Evolutionary conservation across 352 stramenopile genomes (phyloP).

Genomic region (Pythium myriotylum): DNA sequence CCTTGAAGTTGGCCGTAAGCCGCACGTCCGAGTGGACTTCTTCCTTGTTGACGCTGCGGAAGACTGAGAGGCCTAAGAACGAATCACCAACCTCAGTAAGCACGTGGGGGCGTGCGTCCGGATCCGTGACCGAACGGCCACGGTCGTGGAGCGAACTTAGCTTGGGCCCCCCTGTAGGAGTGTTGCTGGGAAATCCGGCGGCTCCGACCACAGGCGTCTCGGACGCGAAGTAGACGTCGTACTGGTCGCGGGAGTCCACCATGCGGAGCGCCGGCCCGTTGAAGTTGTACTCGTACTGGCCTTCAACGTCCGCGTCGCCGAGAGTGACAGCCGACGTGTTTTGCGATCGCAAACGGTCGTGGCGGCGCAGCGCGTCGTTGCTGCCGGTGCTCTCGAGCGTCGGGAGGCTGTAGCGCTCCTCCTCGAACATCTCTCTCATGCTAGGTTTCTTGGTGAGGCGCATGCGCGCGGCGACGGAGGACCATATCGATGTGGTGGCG

Average conservation of each 20-base stretch:
- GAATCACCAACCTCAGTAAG: conserved; percentile 64
- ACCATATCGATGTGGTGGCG: conserved; percentile 20
- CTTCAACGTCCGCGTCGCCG: conserved; percentile 11
- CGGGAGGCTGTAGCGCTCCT: conserved; percentile 56
- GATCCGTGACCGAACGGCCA: conserved; percentile 28
- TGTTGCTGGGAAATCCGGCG: neutral
- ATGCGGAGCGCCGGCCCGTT: conserved; percentile 13
- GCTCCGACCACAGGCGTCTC: conserved; percentile 23
- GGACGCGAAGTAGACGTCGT: conserved; percentile 30
- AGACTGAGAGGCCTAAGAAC: conserved; percentile 37
- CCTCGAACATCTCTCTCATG: conserved; percentile 52
- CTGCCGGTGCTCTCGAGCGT: conserved; percentile 47
- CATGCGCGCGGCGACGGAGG: conserved; percentile 23
- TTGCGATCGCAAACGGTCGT: conserved; percentile 12
- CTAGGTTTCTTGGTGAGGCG: conserved; percentile 40
- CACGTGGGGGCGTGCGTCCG: conserved; percentile 37
- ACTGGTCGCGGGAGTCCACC: conserved; percentile 21
- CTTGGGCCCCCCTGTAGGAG: neutral
- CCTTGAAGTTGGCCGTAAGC: conserved; percentile 26
- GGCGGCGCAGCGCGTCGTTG: conserved; percentile 8
- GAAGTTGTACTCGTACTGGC: conserved; percentile 20
- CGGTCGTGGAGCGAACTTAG: conserved; percentile 11
- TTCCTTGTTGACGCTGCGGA: conserved; percentile 27
- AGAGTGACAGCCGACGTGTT: conserved; percentile 20
- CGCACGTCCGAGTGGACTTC: conserved; percentile 22